Percentiles rank a stretch among this genome's conserved stretches.
These are phyloP conservation scores for Colletotrichum sp. DNA, from an alignment of 2,329 filamentous ascomycete genomes.

Conservation along the genomic window DNA sequence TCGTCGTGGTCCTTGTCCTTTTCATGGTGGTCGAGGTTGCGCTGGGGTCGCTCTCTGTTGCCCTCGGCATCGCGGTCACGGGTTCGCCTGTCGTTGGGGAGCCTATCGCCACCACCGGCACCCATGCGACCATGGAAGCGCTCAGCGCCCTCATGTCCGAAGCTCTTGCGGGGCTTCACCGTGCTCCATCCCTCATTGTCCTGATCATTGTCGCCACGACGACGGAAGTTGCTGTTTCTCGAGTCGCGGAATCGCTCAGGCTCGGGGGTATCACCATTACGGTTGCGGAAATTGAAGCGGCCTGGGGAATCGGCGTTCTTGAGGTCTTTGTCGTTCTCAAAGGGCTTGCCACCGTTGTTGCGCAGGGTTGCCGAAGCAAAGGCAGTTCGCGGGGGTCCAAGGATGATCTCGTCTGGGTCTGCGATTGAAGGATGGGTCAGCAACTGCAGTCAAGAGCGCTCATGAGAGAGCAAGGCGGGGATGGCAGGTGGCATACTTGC, in stretches of 20 bases:
- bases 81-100: slow-evolving; percentile 47
- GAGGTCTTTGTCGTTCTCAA: slow-evolving; percentile 57
- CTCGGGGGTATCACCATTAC: slow-evolving; percentile 56
- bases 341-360: slow-evolving; percentile 43
- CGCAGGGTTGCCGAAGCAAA: slow-evolving; percentile 78
- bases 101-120: slow-evolving; percentile 50
- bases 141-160: slow-evolving; percentile 74
- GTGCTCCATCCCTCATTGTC: slow-evolving; percentile 78
- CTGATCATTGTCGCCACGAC: slow-evolving; percentile 59
- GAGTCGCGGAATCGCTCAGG: slow-evolving; percentile 55
- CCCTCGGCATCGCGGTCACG: slow-evolving; percentile 63
- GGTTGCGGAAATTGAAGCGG: slow-evolving; percentile 64
- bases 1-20: slow-evolving; percentile 55
- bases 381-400: slow-evolving; percentile 82
- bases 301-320: slow-evolving; percentile 60
- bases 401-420: slow-evolving; percentile 82
- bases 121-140: slow-evolving; percentile 72
- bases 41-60: slow-evolving; percentile 49
- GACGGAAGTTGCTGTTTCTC: slow-evolving; percentile 52
- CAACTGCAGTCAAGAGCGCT: slow-evolving; percentile 23
- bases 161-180: slow-evolving; percentile 76
- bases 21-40: slow-evolving; percentile 59
- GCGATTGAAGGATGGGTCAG: slow-evolving; percentile 30
- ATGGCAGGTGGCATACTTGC: slow-evolving; percentile 52
- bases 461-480: neutral